Evolutionary conservation across 208 protist species (phyloP).

Genomic region (Leishmania gerbilli): DNA sequence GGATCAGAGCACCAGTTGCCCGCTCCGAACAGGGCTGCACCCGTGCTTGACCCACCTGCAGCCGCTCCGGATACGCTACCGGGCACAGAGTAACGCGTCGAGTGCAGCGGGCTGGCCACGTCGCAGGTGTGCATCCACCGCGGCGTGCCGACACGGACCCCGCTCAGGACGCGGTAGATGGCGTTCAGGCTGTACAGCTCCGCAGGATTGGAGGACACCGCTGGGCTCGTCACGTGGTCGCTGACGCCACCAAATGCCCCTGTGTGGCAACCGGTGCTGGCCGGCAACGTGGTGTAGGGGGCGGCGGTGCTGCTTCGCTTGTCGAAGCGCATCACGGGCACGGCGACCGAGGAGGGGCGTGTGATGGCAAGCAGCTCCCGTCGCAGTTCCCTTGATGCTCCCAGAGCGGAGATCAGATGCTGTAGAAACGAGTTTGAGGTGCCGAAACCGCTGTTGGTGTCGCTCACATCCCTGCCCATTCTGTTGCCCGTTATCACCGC

Average conservation of each 20-base stretch:
- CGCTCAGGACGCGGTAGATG: constrained; percentile 47
- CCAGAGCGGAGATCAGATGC: constrained; percentile 8
- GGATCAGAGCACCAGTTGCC: constrained; percentile 14
- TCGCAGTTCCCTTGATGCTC: constrained; percentile 16
- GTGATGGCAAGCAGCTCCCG: constrained; percentile 34
- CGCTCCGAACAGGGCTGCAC: background rate
- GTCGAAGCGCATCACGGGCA: constrained; percentile 17
- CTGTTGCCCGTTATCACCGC: background rate
- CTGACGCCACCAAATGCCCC: background rate
- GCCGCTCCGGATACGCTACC: background rate
- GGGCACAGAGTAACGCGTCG: constrained; percentile 8
- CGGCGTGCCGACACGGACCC: constrained; percentile 26
- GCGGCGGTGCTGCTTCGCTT: background rate
- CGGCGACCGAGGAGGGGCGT: constrained; percentile 24
- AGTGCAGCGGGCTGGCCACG: constrained; percentile 16
- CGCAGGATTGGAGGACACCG: constrained; percentile 14
- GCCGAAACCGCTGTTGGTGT: background rate
- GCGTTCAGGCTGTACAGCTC: constrained; percentile 53
- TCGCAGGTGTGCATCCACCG: constrained; percentile 25
- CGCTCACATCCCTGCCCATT: background rate
- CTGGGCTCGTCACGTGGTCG: background rate
- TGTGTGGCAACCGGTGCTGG: background rate
- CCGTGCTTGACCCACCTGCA: background rate
- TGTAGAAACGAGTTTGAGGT: constrained; percentile 13
- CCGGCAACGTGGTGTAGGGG: background rate